Evolutionary conservation across 1,284 basidiomycete species (phyloP).

Genomic region (Puccinia novopanici): DNA sequence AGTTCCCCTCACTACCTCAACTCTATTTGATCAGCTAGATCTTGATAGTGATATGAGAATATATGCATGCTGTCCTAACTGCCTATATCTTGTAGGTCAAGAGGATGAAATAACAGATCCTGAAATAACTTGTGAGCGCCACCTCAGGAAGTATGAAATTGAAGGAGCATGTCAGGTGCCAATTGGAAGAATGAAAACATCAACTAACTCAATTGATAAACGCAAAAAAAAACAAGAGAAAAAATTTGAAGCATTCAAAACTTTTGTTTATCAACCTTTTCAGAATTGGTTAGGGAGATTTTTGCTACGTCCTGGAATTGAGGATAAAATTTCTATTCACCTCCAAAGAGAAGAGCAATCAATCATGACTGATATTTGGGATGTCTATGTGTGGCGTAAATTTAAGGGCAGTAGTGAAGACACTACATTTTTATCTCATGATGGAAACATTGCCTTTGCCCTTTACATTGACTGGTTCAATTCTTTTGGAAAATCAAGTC

Average conservation of each 20-base stretch:
- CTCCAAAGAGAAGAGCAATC: neutral
- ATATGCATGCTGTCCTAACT: slow-evolving; percentile 20
- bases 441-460: slow-evolving; percentile 19
- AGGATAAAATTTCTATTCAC: slow-evolving; percentile 11
- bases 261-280: slow-evolving; percentile 35
- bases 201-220: slow-evolving; percentile 5
- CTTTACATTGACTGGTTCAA: slow-evolving; percentile 45
- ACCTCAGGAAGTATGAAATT: slow-evolving; percentile 1
- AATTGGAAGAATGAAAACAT: slow-evolving; percentile 35
- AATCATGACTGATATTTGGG: slow-evolving; percentile 32
- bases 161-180: neutral
- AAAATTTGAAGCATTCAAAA: slow-evolving; percentile 22
- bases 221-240: slow-evolving; percentile 23
- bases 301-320: slow-evolving; percentile 16
- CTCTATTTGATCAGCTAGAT: slow-evolving; percentile 2
- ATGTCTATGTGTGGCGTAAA: neutral
- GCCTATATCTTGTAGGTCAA: neutral
- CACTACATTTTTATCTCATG: neutral
- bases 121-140: neutral
- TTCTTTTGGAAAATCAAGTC: slow-evolving; percentile 19
- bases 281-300: slow-evolving; percentile 10
- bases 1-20: slow-evolving; percentile 9
- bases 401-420: slow-evolving; percentile 15
- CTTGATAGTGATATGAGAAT: neutral
- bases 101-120: slow-evolving; percentile 16